Conservation (phyloP, 129 eudicot species). For the Chrysanthemum lavandulifolium region DNA sequence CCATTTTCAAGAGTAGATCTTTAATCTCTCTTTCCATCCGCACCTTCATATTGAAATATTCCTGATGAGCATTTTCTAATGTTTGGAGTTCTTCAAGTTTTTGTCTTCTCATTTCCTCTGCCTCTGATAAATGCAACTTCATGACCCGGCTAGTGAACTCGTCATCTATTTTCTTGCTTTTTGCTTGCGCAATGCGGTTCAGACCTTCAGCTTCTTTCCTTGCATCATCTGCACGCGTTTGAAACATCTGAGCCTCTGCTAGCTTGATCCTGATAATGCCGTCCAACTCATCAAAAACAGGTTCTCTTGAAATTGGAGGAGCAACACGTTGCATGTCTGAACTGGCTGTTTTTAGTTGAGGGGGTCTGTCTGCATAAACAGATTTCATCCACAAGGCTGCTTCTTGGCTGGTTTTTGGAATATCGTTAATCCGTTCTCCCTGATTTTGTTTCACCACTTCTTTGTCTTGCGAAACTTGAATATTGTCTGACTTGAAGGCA, state of each 20-base stretch:
- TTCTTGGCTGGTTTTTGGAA: conserved; percentile 50
- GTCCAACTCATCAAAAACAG: conserved; percentile 76
- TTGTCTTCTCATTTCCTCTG: conserved; percentile 72
- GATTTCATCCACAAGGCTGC: conserved; percentile 58
- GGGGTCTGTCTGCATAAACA: conserved; percentile 44
- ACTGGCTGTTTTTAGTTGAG: conserved; percentile 38
- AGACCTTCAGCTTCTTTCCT: conserved; percentile 91
- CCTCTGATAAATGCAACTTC: conserved; percentile 74
- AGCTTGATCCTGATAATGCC: conserved; percentile 84
- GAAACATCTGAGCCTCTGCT: conserved; percentile 96
- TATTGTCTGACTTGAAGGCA: conserved; percentile 45
- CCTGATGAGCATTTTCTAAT: conserved; percentile 74
- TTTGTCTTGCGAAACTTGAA: conserved; percentile 37
- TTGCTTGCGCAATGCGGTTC: conserved; percentile 62
- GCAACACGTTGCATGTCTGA: conserved; percentile 35
- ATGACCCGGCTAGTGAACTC: conserved; percentile 56
- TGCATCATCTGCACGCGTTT: conserved; percentile 92
- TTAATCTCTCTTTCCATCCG: conserved; percentile 92
- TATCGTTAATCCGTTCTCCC: conserved; percentile 34
- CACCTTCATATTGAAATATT: conserved; percentile 78
- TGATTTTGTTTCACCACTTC: conserved; percentile 48
- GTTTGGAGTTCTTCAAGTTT: conserved; percentile 69
- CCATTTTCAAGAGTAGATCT: conserved; percentile 87
- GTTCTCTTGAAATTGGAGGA: conserved; percentile 38
- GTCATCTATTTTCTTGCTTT: conserved; percentile 77